phyloP scores from a whole-genome alignment of 768 basidiomycete species.

The Erythrobasidium yunnanense region DNA sequence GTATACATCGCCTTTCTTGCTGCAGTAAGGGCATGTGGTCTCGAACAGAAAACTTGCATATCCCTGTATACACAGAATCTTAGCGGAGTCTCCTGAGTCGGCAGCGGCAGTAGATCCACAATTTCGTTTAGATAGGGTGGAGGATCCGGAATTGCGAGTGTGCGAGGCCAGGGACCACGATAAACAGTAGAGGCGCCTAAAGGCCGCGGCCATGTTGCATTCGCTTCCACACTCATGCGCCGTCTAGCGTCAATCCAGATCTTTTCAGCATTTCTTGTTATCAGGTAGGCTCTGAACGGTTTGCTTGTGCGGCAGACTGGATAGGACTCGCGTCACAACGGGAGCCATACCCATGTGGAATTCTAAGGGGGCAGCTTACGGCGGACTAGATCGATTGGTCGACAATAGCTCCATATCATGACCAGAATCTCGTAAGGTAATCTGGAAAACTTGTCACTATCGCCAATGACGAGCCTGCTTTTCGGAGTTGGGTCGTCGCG shows the following conservation, averaged over 20 bases:
- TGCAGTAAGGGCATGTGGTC: neutral
- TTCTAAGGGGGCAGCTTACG: too few species aligned
- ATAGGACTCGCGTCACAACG: neutral
- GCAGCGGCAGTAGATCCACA: neutral
- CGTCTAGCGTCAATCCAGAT: neutral
- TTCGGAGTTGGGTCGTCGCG: too few species aligned
- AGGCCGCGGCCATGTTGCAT: too few species aligned
- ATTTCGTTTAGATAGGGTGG: neutral
- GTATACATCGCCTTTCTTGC: too few species aligned
- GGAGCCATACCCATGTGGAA: too few species aligned
- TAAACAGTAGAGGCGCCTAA: too few species aligned
- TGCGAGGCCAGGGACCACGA: too few species aligned
- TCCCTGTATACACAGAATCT: too few species aligned
- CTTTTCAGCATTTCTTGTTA: neutral
- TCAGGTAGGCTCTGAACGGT: neutral
- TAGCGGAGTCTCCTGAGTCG: too few species aligned
- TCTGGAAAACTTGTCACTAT: neutral
- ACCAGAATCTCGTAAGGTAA: neutral
- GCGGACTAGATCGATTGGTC: neutral
- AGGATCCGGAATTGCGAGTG: neutral
- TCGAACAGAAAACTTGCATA: neutral
- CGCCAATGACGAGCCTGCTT: too few species aligned
- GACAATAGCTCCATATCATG: neutral
- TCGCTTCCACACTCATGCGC: neutral
- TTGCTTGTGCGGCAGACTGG: neutral